Evolutionary conservation across 1,284 basidiomycete species (phyloP), one percentile per base, ranked within the genome.

Genomic region (Ganoderma multipileum): DNA sequence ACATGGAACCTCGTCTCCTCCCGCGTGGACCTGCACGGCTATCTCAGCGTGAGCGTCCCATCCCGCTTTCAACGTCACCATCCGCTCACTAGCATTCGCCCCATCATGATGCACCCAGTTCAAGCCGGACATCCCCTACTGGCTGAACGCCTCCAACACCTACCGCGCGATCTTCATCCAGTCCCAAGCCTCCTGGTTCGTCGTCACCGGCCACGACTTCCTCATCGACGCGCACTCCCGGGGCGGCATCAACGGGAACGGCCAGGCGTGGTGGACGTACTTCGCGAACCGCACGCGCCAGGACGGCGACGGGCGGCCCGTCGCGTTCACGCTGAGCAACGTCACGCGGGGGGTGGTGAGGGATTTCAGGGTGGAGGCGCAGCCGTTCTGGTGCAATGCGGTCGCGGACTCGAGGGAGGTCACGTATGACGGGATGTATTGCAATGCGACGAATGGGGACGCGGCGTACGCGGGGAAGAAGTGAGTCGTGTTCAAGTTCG

Each of bases 211-310:
- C 1, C 76, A 78, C 38, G 82, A 90, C 79, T 91, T 90, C 72
- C 79, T 83, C 20, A 82, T 91, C 70, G 85, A 90, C 72, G 89
- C 85, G 8, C 86, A 89, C 76, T 82, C 83, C 71, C 81, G 78
- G 1, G 89, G 89, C n/a, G 89, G 89, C 0, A 89, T 91, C 68
- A 82, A 87, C 74, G 90, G 89, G 18, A 90, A 90, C 72, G 89
- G 89, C 26, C 77, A 86, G 80, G 78, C 79, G 1, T 88, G 86
- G 85, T 88, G 86, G 83, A 75, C 83, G 42, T 85, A 80, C 74
- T 85, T 81, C 66, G 80, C 80, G 54, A 83, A 79, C 42, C 77
- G 78, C 44, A 80, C 82, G 26, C 82, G 82, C 59, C 77, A 74
- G 69, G 88, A 87, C 75, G 89, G 89, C 12, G 86, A 89, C 70